phyloP scores from a whole-genome alignment of 441 rosid genomes.

The Populus tomentosa region DNA sequence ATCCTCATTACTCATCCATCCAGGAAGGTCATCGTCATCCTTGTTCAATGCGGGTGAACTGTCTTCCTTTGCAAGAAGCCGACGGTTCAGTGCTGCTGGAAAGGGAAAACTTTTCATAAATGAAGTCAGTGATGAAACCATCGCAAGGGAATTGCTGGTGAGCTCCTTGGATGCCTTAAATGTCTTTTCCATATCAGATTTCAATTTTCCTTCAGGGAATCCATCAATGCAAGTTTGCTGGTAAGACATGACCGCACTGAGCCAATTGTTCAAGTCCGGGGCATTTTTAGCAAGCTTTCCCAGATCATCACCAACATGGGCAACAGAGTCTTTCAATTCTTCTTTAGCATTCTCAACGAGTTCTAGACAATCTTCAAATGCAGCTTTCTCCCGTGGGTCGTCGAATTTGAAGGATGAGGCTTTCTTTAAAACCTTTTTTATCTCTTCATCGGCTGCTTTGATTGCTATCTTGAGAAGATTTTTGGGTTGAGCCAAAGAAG shows the following conservation, averaged over 20 bases:
- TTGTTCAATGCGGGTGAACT: constrained; percentile 1
- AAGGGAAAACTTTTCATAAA: constrained; percentile 17
- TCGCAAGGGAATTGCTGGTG: constrained; percentile 69
- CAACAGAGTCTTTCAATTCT: constrained; percentile 30
- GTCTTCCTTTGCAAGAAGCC: constrained; percentile 31
- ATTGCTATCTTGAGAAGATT: constrained; percentile 43
- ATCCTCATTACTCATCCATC: constrained; percentile 52
- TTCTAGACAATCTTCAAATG: constrained; percentile 51
- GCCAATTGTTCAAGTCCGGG: constrained; percentile 48
- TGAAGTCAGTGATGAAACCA: constrained; percentile 30
- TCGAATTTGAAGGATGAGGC: constrained; percentile 31
- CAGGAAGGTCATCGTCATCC: constrained; percentile 42
- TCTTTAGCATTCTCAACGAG: constrained; percentile 44
- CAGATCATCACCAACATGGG: constrained; percentile 15
- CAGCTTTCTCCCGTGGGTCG: constrained; percentile 41
- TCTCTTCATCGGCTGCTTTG: constrained; percentile 36
- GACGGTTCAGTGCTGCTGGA: constrained; percentile 22
- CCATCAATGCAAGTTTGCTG: constrained; percentile 68
- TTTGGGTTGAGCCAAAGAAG: constrained; percentile 33
- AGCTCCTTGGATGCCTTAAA: constrained; percentile 38
- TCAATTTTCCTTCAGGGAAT: constrained; percentile 54
- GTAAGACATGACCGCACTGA: constrained; percentile 75
- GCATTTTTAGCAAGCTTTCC: constrained; percentile 20
- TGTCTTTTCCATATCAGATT: constrained; percentile 37
- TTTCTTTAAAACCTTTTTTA: constrained; percentile 30